Conservation (phyloP, 768 basidiomycete genomes). For the Collybia nuda region DNA sequence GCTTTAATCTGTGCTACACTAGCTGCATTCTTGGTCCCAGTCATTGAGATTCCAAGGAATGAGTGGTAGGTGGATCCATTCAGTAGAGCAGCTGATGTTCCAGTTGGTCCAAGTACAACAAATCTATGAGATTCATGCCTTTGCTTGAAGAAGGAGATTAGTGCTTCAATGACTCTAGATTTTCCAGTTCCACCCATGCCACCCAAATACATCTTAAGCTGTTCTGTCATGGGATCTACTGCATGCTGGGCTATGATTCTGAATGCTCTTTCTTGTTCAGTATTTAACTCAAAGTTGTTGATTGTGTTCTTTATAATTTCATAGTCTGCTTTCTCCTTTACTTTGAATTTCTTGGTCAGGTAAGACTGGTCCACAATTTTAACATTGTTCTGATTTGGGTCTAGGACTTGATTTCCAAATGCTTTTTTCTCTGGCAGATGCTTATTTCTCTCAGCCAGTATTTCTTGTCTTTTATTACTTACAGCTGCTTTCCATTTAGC, state of each 20-base stretch:
- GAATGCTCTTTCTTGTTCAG: conserved; percentile 29
- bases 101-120: conserved; percentile 21
- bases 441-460: background rate
- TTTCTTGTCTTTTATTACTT: background rate
- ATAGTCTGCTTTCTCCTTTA: too few relatives aligned
- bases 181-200: conserved; percentile 31
- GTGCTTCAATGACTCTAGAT: too few relatives aligned
- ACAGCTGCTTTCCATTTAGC: conserved; percentile 2
- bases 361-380: conserved; percentile 1
- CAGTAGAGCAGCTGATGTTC: too few relatives aligned
- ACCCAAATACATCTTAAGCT: conserved; percentile 27
- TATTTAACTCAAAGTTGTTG: conserved; percentile 22
- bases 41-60: conserved; percentile 21
- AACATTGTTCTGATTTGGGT: conserved; percentile 1
- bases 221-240: background rate
- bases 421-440: background rate
- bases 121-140: conserved; percentile 18
- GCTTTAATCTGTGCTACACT: conserved; percentile 11
- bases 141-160: conserved; percentile 13
- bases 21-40: background rate
- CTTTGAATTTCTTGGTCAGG: background rate
- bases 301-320: too few relatives aligned
- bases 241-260: conserved; percentile 24
- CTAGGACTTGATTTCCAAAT: too few relatives aligned
- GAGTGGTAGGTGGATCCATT: conserved; percentile 35